These are phyloP conservation scores for Verbascum thapsus DNA, from an alignment of 257 asterid genomes.

Conservation along the genomic window DNA sequence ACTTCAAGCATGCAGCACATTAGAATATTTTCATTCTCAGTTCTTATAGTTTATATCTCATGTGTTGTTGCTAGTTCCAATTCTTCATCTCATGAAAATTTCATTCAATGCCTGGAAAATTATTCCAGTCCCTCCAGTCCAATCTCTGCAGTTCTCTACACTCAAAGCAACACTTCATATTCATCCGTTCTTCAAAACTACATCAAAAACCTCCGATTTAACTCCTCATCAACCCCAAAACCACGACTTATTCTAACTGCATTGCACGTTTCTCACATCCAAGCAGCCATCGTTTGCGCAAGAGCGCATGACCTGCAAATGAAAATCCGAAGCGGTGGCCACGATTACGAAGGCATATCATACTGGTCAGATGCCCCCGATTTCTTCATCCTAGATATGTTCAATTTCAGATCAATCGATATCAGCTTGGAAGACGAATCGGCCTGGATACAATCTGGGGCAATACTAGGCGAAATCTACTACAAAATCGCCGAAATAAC, in stretches of 20 bases:
- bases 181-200: slow-evolving; percentile 47
- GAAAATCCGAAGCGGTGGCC: slow-evolving; percentile 64
- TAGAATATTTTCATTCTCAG: slow-evolving; percentile 23
- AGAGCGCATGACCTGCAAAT: slow-evolving; percentile 41
- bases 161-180: slow-evolving; percentile 47
- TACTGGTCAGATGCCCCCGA: slow-evolving; percentile 41
- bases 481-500: slow-evolving; percentile 47
- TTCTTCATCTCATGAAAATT: slow-evolving; percentile 26
- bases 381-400: slow-evolving; percentile 56
- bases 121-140: slow-evolving; percentile 39
- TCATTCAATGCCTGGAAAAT: slow-evolving; percentile 43
- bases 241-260: slow-evolving; percentile 58
- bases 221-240: slow-evolving; percentile 52
- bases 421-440: slow-evolving; percentile 38
- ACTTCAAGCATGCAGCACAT: not conserved
- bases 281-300: slow-evolving; percentile 46
- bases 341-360: slow-evolving; percentile 59
- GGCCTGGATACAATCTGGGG: slow-evolving; percentile 53
- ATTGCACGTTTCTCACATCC: slow-evolving; percentile 52
- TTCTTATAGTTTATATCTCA: slow-evolving; percentile 32
- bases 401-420: slow-evolving; percentile 44
- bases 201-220: slow-evolving; percentile 59
- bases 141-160: slow-evolving; percentile 49
- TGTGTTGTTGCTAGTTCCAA: slow-evolving; percentile 24
- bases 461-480: slow-evolving; percentile 52